These are phyloP conservation scores for Uncinocarpus reesii DNA, from an alignment of 2,329 filamentous ascomycete species.

Conservation along the genomic window DNA sequence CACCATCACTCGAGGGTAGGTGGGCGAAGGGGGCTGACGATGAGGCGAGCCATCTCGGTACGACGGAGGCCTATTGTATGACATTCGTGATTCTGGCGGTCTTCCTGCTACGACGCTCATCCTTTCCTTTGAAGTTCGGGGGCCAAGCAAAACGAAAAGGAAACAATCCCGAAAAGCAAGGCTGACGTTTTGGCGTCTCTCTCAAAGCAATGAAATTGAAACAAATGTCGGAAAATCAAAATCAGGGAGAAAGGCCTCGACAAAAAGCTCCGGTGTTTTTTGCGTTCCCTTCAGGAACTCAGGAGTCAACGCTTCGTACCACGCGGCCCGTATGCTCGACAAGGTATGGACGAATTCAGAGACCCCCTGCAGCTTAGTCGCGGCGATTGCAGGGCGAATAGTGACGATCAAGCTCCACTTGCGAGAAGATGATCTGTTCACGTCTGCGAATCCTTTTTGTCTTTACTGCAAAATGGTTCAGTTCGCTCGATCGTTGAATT, in stretches of 20 bases:
- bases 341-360: background rate
- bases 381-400: constrained; percentile 2
- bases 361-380: background rate
- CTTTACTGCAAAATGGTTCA: too few species aligned
- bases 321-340: background rate
- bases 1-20: constrained; percentile 18
- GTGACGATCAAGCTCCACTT: constrained; percentile 16
- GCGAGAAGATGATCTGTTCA: constrained; percentile 9
- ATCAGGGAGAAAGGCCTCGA: too few species aligned
- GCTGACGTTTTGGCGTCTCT: too few species aligned
- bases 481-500: too few species aligned
- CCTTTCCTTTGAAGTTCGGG: constrained; percentile 4
- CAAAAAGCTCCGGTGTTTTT: too few species aligned
- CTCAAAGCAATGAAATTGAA: too few species aligned
- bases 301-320: background rate
- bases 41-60: constrained; percentile 20
- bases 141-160: background rate
- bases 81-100: constrained; percentile 26
- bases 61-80: constrained; percentile 24
- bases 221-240: too few species aligned
- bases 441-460: too few species aligned
- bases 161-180: too few species aligned
- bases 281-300: too few species aligned
- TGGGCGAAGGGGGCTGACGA: constrained; percentile 17
- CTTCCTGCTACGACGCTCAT: constrained; percentile 36